Evolutionary conservation across 1,284 basidiomycete species (phyloP), one percentile per base, ranked within the genome.

Genomic region (Sphagnurus paluster): DNA sequence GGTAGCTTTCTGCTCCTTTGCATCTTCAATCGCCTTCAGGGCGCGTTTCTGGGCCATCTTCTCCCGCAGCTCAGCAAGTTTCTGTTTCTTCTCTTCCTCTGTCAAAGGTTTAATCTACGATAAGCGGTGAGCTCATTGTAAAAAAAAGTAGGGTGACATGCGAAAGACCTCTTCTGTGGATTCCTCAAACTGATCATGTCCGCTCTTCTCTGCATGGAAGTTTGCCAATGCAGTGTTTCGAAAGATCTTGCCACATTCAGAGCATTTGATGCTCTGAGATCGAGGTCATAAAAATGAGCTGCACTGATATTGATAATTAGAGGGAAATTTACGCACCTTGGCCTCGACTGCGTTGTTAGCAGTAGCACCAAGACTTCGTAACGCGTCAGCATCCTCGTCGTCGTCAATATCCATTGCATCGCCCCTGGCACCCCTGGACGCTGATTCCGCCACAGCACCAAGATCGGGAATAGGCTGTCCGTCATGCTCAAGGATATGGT

Each of bases 151-250:
- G 32, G 20, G 36, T n/a, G 17, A 36, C n/a, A 21, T 23, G 2
- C 23, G 45, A 56, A 68, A 49, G 24, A 91, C 92, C 78, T 97
- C 95, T 62, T 98, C 94, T 0, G 86, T 90, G 4, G 90, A 94
- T 65, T 99, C 95, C 62, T 96, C 93, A 56, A 98, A 98, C 55
- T 93, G 83, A 63, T 92, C 87, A 63, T 98, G 95, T 0, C 95
- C 95, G 53, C 86, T 90, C 71, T 94, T 95, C 67, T 97, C 93
- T 2, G 95, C 95, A 61, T 98, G 95, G 69, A 87, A 98, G 57
- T 89, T 90, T 14, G 95, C 95, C 9, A 96, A 74, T 1, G 90
- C 92, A 5, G 90, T 85, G 53, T 91, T 93, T 62, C 82, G 85
- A 76, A 96, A 95, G 24, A 82, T 74, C 71, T 96, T 97, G 49